phyloP scores from a whole-genome alignment of 1,284 basidiomycete species.

The Rhodotorula sp. region DNA sequence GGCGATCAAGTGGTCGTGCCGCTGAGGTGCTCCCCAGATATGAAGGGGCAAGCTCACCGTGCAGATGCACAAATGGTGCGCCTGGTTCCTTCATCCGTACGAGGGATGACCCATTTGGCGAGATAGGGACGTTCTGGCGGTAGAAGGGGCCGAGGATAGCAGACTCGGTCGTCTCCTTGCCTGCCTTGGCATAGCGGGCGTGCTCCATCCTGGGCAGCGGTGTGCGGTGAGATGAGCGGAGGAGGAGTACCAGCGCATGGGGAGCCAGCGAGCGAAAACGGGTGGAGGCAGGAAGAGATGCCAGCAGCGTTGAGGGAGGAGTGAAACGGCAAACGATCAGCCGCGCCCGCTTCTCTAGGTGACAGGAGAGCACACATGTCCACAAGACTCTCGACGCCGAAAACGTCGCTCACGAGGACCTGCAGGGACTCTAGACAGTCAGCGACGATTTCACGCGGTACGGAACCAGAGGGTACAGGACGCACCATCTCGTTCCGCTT shows the following conservation, averaged over 20 bases:
- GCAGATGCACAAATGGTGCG: conserved; percentile 48
- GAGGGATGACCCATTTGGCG: conserved; percentile 48
- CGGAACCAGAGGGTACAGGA: too few relatives aligned
- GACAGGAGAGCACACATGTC: conserved; percentile 39
- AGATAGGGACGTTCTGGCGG: conserved; percentile 48
- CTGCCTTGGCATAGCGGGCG: conserved; percentile 31
- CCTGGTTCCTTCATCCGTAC: conserved; percentile 46
- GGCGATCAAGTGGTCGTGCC: too few relatives aligned
- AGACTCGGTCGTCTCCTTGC: conserved; percentile 41
- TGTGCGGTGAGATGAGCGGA: neutral
- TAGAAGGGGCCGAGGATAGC: conserved; percentile 54
- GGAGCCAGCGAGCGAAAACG: neutral
- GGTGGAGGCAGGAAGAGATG: neutral
- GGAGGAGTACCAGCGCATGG: too few relatives aligned
- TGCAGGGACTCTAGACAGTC: too few relatives aligned
- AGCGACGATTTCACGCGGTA: too few relatives aligned
- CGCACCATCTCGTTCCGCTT: conserved; percentile 51
- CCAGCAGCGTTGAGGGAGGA: too few relatives aligned
- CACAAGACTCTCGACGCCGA: conserved; percentile 53
- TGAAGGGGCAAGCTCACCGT: conserved; percentile 4
- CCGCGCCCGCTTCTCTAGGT: too few relatives aligned
- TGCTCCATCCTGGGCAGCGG: conserved; percentile 30
- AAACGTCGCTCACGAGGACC: conserved; percentile 51
- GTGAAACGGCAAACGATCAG: neutral
- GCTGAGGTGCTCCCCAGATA: too few relatives aligned